Evolutionary conservation across 345 rosid genomes (phyloP).

Genomic region (Ailanthus altissimus): DNA sequence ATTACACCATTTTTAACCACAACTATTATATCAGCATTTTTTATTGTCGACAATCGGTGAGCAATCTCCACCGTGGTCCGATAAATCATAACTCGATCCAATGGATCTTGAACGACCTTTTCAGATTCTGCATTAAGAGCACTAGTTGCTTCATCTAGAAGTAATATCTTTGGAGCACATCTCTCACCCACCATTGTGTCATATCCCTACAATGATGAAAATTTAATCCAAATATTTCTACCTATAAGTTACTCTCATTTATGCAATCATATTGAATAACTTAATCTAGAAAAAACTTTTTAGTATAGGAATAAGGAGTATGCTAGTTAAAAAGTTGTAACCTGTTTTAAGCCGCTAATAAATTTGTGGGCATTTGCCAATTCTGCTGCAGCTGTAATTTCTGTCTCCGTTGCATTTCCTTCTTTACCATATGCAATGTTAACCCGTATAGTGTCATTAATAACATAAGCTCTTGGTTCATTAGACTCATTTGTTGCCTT

Average conservation of each 20-base stretch:
- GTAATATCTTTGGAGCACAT: slow-evolving; percentile 32
- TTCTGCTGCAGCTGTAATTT: slow-evolving; percentile 31
- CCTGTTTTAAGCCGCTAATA: not conserved
- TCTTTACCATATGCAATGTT: slow-evolving; percentile 43
- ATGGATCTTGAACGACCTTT: slow-evolving; percentile 33
- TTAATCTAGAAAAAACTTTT: too few relatives aligned
- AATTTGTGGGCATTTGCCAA: slow-evolving; percentile 20
- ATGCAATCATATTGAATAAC: too few relatives aligned
- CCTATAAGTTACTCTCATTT: too few relatives aligned
- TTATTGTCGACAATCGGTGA: slow-evolving; percentile 28
- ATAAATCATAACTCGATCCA: slow-evolving; percentile 31
- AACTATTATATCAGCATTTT: slow-evolving; percentile 17
- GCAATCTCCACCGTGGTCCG: slow-evolving; percentile 37
- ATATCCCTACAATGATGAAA: not conserved
- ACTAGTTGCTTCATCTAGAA: slow-evolving; percentile 39
- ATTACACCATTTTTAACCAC: slow-evolving; percentile 24
- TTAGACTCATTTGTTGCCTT: slow-evolving; percentile 37
- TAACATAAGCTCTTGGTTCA: slow-evolving; percentile 39
- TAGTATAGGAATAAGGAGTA: too few relatives aligned
- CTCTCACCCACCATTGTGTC: slow-evolving; percentile 17
- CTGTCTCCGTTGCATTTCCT: slow-evolving; percentile 32
- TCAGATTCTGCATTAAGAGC: slow-evolving; percentile 39
- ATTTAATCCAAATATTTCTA: too few relatives aligned
- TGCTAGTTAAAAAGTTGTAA: not conserved
- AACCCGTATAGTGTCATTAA: slow-evolving; percentile 11